Conservation (phyloP, 2,329 filamentous ascomycete genomes). For the Raffaelea deltoideospora region DNA sequence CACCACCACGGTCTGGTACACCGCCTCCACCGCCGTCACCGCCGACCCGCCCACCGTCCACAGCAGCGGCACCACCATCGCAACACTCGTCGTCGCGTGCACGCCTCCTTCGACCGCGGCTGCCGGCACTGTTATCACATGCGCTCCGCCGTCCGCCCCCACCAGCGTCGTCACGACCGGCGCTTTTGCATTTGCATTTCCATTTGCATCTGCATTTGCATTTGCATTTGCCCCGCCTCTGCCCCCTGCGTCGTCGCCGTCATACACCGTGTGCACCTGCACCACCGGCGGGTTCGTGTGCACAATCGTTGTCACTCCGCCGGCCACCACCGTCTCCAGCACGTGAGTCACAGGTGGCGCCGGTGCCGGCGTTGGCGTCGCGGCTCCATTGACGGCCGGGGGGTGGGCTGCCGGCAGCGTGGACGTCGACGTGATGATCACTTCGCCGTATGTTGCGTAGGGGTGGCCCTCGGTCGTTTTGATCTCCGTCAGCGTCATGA, state of each 20-base stretch:
- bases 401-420: no score
- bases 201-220: no score
- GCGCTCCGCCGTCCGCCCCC: conserved; percentile 5
- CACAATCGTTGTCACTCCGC: conserved; percentile 9
- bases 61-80: conserved; percentile 2
- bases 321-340: conserved; percentile 10
- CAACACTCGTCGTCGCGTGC: conserved; percentile 1
- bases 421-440: conserved; percentile 10
- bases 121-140: conserved; percentile 3
- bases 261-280: conserved; percentile 7
- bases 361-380: background rate
- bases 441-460: conserved; percentile 8
- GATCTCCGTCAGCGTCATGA: conserved; percentile 2
- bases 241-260: conserved; percentile 1
- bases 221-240: no score
- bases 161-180: conserved; percentile 4
- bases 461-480: conserved; percentile 1
- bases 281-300: conserved; percentile 8
- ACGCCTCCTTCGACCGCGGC: background rate
- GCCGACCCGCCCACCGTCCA: conserved; percentile 7
- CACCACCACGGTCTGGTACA: background rate
- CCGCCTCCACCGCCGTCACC: background rate
- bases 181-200: no score
- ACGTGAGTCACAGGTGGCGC: conserved; percentile 10
- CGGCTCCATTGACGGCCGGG: no score